Evolutionary conservation across 495 filamentous ascomycete species (phyloP), one percentile per base, ranked within the genome.

Genomic region (Bacidia rubella): DNA sequence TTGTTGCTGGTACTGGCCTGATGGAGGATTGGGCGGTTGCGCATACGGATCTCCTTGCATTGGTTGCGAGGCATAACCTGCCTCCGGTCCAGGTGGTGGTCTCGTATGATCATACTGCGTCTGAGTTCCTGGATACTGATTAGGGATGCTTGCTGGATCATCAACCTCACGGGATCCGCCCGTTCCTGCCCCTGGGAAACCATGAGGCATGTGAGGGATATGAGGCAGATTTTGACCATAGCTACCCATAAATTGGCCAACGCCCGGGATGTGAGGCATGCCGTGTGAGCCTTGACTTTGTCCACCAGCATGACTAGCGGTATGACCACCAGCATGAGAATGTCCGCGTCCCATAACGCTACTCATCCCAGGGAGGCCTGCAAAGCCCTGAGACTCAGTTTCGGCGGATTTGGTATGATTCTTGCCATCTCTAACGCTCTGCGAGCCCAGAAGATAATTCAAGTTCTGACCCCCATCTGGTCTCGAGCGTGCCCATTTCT

Each of bases 351-450:
- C 41, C 41, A 44, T 44, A 5, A 44, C 19, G 41, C 20, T 47
- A 2, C 23, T 42, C 20, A 41, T 49, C 20, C 41, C 47, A 25
- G 57, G 57, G 26, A 59, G 49, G 11, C 57, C 57, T 17, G 57
- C 57, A 41, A 57, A 57, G 29, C 24, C 15, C 11, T 52, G 45
- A 2, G 21, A 45, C 47, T 54, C 17, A 40, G 29, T n/a, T n/a
- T 35, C 54, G 12, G 53, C 56, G 19, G 58, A 58, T 15, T 66
- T 65, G 12, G 71, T 61, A 51, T 93, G 88, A 58, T 97, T 97
- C 60, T 77, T 78, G 43, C 88, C 87, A 1, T 72, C 69, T 49
- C 75, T 77, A 42, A 97, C 90, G n/a, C 86, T 85, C 20, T 88
- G 80, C 2, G 87, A 83, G 25, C 78, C 79, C 11, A 97, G 75